Conservation (phyloP, 2,329 filamentous ascomycete species). For the Ophiostoma himal-ulmi region DNA sequence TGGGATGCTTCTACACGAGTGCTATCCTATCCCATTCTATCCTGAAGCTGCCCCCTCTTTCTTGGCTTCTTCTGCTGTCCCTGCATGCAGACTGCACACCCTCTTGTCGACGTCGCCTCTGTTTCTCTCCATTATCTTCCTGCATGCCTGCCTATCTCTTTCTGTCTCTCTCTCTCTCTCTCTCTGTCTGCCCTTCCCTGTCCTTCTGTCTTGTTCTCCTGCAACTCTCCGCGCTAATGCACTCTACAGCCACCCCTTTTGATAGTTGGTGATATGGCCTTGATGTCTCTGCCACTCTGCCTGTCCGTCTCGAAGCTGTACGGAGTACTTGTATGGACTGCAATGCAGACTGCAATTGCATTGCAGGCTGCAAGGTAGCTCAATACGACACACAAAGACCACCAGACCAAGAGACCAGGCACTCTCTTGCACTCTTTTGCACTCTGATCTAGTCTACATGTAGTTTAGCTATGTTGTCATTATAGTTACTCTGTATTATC, state of each 20-base stretch:
- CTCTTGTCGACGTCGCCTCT: not conserved
- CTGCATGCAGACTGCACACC: conserved; percentile 6
- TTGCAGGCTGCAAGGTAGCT: not conserved
- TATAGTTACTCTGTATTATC: not conserved
- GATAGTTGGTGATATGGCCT: not conserved
- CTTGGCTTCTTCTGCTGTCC: not conserved
- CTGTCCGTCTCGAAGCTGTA: not conserved
- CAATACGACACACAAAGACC: not conserved
- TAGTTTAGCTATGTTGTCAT: not conserved
- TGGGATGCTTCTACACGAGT: not conserved
- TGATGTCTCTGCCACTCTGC: not conserved
- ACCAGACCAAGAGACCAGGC: not conserved
- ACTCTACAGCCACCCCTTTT: conserved; percentile 2
- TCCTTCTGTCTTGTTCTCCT: not conserved
- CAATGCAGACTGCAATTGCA: not conserved
- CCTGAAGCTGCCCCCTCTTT: not conserved
- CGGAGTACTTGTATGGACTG: too few species aligned
- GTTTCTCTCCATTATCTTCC: too few species aligned
- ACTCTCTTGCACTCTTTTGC: not conserved
- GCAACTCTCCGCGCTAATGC: not conserved
- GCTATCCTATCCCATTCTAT: not conserved
- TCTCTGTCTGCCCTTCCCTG: not conserved
- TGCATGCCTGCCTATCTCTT: not conserved
- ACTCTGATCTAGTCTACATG: not conserved
- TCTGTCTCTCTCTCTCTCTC: not conserved